Percentiles rank a stretch among this genome's conserved stretches.
Evolutionary conservation across 1,284 basidiomycete genomes (phyloP).

Genomic region (Puccinia coronata): DNA sequence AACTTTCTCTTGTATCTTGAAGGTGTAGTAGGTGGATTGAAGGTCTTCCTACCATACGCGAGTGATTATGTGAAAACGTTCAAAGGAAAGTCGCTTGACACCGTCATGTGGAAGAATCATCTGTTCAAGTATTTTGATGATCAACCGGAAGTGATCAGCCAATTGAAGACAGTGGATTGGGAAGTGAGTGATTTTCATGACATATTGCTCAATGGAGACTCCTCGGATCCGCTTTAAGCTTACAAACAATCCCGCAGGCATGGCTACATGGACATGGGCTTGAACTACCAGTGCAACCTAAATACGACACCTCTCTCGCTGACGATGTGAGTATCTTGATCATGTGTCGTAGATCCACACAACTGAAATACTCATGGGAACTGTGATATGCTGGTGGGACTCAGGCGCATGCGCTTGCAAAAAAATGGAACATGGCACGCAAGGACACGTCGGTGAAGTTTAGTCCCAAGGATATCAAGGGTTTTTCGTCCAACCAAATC

Average conservation of each 20-base stretch:
- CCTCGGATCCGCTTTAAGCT: neutral
- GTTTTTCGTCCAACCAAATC: slow-evolving; percentile 47
- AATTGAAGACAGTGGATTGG: slow-evolving; percentile 76
- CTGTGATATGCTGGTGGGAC: neutral
- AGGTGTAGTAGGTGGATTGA: slow-evolving; percentile 78
- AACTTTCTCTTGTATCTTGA: slow-evolving; percentile 72
- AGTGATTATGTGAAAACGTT: slow-evolving; percentile 65
- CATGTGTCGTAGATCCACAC: neutral
- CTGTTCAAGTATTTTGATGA: slow-evolving; percentile 73
- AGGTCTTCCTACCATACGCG: slow-evolving; percentile 62
- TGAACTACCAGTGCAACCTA: slow-evolving; percentile 74
- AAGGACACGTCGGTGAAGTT: slow-evolving; percentile 27
- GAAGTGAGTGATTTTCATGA: slow-evolving; percentile 64
- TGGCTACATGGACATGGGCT: slow-evolving; percentile 55
- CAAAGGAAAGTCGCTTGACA: slow-evolving; percentile 80
- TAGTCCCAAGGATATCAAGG: slow-evolving; percentile 31
- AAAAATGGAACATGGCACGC: slow-evolving; percentile 73
- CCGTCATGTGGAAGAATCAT: slow-evolving; percentile 82
- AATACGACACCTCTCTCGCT: slow-evolving; percentile 80
- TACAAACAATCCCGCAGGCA: slow-evolving; percentile 30
- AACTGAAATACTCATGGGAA: neutral
- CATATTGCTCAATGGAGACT: too few relatives aligned
- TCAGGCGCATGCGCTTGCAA: slow-evolving; percentile 67
- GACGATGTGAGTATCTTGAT: slow-evolving; percentile 62
- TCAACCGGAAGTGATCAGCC: slow-evolving; percentile 69